Percentiles rank a stretch among this genome's conserved stretches.
Evolutionary conservation across 1,284 basidiomycete species (phyloP).

Genomic region (Boletellus dicymbophilus): DNA sequence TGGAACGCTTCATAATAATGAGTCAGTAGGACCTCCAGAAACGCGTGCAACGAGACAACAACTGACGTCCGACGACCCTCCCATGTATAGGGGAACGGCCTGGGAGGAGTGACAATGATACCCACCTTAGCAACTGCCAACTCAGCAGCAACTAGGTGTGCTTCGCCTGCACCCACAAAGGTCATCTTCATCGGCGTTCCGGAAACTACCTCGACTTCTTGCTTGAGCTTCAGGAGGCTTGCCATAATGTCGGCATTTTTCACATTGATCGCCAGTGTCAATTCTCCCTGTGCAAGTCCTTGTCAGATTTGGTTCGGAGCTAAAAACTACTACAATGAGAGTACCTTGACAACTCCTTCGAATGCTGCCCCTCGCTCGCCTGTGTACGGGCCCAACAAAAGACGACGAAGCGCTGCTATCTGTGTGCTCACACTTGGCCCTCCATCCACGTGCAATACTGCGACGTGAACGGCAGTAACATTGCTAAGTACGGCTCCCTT

Average conservation of each 20-base stretch:
- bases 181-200: conserved; percentile 51
- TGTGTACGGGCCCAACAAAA: conserved; percentile 53
- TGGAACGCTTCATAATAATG: conserved; percentile 42
- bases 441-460: conserved; percentile 39
- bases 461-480: conserved; percentile 60
- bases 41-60: conserved; percentile 13
- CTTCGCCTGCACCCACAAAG: conserved; percentile 72
- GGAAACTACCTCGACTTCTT: conserved; percentile 57
- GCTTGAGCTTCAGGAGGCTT: conserved; percentile 73
- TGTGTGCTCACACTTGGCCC: conserved; percentile 61
- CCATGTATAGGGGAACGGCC: conserved; percentile 64
- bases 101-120: conserved; percentile 65
- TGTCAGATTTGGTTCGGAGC: conserved; percentile 5
- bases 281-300: conserved; percentile 38
- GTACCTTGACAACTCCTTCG: conserved; percentile 43
- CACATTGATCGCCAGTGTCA: conserved; percentile 58
- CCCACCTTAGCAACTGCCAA: conserved; percentile 72
- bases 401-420: conserved; percentile 60
- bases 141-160: conserved; percentile 75
- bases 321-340: neutral
- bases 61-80: conserved; percentile 52
- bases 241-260: conserved; percentile 78
- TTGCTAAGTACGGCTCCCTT: conserved; percentile 66
- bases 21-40: conserved; percentile 12
- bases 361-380: conserved; percentile 56